Percentiles rank a stretch among this genome's conserved stretches.
These are phyloP conservation scores for Pseudogymnoascus destructans DNA, from an alignment of 2,329 filamentous ascomycete genomes.

Conservation along the genomic window DNA sequence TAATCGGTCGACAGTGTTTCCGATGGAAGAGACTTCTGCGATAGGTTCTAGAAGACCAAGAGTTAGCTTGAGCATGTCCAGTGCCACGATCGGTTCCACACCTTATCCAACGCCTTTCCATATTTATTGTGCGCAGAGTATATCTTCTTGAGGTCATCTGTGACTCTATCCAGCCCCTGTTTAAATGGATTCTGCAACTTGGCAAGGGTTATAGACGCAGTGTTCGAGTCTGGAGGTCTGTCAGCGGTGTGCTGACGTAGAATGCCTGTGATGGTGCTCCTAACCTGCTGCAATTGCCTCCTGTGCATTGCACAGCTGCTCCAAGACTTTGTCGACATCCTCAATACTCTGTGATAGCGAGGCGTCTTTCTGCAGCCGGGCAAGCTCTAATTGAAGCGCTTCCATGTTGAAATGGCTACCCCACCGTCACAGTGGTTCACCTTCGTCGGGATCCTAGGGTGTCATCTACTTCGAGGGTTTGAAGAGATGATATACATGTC, in stretches of 20 bases:
- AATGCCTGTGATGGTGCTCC: conserved; percentile 14
- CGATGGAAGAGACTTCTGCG: conserved; percentile 6
- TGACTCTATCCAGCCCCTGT: conserved; percentile 65
- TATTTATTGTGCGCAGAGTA: conserved; percentile 74
- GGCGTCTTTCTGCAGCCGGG: conserved; percentile 23
- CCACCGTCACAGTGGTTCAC: conserved; percentile 12
- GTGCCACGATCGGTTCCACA: conserved; percentile 26
- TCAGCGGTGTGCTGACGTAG: conserved; percentile 9
- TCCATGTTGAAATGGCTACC: conserved; percentile 23
- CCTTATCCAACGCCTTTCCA: conserved; percentile 73
- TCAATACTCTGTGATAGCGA: conserved; percentile 34
- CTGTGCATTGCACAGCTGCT: conserved; percentile 59
- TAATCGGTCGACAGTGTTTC: conserved; percentile 65
- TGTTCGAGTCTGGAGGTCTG: conserved; percentile 45
- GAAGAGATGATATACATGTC: conserved; percentile 8
- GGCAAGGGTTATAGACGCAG: conserved; percentile 60
- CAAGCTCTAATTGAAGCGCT: conserved; percentile 23
- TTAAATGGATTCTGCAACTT: conserved; percentile 81
- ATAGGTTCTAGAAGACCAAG: not conserved
- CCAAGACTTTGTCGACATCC: conserved; percentile 74
- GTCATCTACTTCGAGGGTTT: not conserved
- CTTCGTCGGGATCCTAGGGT: not conserved
- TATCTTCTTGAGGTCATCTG: conserved; percentile 68
- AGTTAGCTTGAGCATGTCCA: not conserved
- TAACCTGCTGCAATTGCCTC: conserved; percentile 59